A percentile compares a stretch with the other conserved stretches of the same genome.
These are phyloP conservation scores for Scleroderma bovista DNA, from an alignment of 768 basidiomycete genomes.

Conservation along the genomic window DNA sequence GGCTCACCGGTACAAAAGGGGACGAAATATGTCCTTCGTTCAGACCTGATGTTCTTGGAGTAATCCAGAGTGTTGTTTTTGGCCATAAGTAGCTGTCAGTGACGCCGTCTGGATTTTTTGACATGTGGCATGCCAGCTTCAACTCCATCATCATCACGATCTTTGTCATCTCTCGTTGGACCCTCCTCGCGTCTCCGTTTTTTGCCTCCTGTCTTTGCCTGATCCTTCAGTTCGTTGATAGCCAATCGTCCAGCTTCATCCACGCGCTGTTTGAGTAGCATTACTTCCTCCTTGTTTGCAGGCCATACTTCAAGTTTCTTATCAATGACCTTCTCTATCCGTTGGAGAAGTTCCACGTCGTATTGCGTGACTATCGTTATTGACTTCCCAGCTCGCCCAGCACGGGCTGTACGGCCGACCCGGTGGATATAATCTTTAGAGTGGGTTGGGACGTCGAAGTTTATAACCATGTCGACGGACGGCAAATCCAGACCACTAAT, in stretches of 20 bases:
- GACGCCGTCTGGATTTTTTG: constrained; percentile 49
- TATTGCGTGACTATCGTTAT: constrained; percentile 99
- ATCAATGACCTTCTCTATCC: constrained; percentile 87
- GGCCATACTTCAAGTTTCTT: constrained; percentile 91
- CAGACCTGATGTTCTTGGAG: constrained; percentile 63
- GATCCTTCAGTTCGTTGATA: constrained; percentile 76
- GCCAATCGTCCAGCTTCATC: constrained; percentile 80
- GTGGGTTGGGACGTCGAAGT: constrained; percentile 95
- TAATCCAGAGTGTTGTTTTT: constrained; percentile 14
- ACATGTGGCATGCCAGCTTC: constrained; percentile 81
- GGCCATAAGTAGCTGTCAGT: constrained; percentile 19
- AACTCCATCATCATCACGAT: constrained; percentile 88
- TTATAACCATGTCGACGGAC: constrained; percentile 93
- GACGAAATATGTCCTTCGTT: constrained; percentile 69
- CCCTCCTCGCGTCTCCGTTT: constrained; percentile 46
- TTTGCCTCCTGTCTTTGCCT: constrained; percentile 46
- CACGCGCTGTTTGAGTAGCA: constrained; percentile 81
- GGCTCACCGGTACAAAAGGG: constrained; percentile 53
- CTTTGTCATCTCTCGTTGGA: constrained; percentile 64
- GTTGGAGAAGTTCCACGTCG: constrained; percentile 92
- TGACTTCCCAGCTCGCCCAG: constrained; percentile 94
- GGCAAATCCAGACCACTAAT: constrained; percentile 90
- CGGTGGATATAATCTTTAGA: constrained; percentile 99
- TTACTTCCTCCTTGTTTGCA: constrained; percentile 84
- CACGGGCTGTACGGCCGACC: constrained; percentile 95